phyloP scores from a whole-genome alignment of 2,329 filamentous ascomycete genomes.

The Cladosporium cucumerinum region DNA sequence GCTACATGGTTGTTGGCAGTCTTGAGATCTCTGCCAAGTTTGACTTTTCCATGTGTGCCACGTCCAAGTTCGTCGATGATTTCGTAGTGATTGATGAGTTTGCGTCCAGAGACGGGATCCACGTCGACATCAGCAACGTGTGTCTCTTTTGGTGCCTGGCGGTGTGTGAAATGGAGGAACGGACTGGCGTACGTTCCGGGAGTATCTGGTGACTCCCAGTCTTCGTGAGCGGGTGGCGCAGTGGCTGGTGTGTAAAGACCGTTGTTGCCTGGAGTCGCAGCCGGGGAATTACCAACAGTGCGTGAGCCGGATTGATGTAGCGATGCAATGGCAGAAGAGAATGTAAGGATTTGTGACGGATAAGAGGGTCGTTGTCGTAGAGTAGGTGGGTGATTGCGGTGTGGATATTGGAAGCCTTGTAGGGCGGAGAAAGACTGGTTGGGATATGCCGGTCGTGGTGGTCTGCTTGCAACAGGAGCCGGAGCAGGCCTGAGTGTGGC shows the following conservation, averaged over 20 bases:
- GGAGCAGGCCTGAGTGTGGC: conserved; percentile 32
- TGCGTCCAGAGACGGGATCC: conserved; percentile 83
- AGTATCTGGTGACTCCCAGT: conserved; percentile 31
- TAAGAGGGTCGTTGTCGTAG: conserved; percentile 43
- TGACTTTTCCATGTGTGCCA: conserved; percentile 96
- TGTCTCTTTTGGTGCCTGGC: conserved; percentile 58
- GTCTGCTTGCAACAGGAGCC: conserved; percentile 17
- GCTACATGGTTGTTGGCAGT: conserved; percentile 73
- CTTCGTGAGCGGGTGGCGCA: conserved; percentile 30
- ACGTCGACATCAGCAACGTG: conserved; percentile 89
- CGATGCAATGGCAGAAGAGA: conserved; percentile 41
- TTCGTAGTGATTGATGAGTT: conserved; percentile 96
- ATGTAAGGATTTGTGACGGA: conserved; percentile 41
- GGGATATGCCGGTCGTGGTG: conserved; percentile 42
- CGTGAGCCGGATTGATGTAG: conserved; percentile 39
- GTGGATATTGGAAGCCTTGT: conserved; percentile 44
- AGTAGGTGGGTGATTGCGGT: conserved; percentile 33
- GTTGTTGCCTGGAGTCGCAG: conserved; percentile 39
- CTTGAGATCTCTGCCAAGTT: conserved; percentile 77
- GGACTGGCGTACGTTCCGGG: conserved; percentile 47
- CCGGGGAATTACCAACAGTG: conserved; percentile 46
- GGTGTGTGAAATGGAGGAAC: conserved; percentile 49
- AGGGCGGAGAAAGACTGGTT: conserved; percentile 51
- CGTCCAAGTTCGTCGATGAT: conserved; percentile 94
- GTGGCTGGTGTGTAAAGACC: conserved; percentile 44